Base-by-base conservation (phyloP, 164 flowering plant genomes). In the Piper longum region DNA sequence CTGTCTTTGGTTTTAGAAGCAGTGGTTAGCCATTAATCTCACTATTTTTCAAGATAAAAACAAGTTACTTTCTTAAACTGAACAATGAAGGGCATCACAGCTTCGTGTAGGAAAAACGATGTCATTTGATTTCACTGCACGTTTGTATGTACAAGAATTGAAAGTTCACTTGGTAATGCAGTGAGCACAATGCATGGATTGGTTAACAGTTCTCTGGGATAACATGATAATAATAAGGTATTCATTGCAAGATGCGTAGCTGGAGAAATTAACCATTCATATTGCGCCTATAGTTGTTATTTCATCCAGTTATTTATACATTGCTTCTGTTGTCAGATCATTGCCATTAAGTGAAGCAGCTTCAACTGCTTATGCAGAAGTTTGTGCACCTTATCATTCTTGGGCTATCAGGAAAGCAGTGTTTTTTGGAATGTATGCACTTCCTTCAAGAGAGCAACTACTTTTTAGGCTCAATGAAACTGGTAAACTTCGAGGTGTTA, bases 351-450 rank as follows among this genome's bases (percentile, higher is more conserved):
- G 68, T 66, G 88, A 83, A 55, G 92, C 90, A 52, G 98, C 96
- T 51, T 75, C 98, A 59, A 76, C 80, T 52, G 98, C 98, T 60
- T 91, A 91, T 78, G 70, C 83, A 12, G 74, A 85, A 70, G 87
- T 81, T n/a, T 89, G 92, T 70, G 96, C 96, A 4, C 96, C 96
- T 51, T 89, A 73, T 64, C 96, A 91, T 67, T 70, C 85, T 12
- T 91, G 98, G 98, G 80, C 95, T 16, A 76, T 91, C 64, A 80
- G 98, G 74, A 81, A 85, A 43, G 92, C 96, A 12, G 98, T 84
- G 70, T 70, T 65, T 71, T 89, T 91, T 19, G 98, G 95, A 41
- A 87, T 91, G 92, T 88, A 78, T 76, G 78, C 98, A n/a, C 86
- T 91, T 52, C 98, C 98, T 41, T 69, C 92, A 45, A 82, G 84